Percentiles rank a stretch among this genome's conserved stretches.
Conservation (phyloP, 2,329 filamentous ascomycete genomes). For the Hypoxylon sp. region DNA sequence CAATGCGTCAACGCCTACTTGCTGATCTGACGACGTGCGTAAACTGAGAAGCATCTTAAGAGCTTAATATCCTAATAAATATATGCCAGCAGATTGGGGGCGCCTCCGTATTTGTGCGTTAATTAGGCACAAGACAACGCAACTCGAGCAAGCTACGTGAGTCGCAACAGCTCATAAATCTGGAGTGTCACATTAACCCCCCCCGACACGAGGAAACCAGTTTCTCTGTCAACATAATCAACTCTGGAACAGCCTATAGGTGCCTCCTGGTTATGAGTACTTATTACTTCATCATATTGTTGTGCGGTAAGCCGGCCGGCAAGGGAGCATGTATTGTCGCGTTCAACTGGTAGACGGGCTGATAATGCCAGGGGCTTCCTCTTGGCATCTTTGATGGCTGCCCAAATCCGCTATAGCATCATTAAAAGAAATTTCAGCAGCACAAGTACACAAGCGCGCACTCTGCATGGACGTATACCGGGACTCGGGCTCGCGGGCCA, state of each 20-base stretch:
- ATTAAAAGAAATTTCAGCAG: conserved; percentile 27
- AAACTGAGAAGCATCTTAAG: conserved; percentile 12
- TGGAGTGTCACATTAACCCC: conserved; percentile 38
- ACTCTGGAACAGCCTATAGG: conserved; percentile 22
- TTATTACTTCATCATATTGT: conserved; percentile 29
- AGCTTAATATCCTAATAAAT: conserved; percentile 21
- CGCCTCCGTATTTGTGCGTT: conserved; percentile 19
- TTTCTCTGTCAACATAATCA: conserved; percentile 20
- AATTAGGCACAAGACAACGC: conserved; percentile 31
- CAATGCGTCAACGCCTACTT: conserved; percentile 39
- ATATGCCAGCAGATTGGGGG: conserved; percentile 17
- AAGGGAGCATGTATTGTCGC: conserved; percentile 39
- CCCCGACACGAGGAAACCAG: conserved; percentile 35
- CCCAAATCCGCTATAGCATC: conserved; percentile 41
- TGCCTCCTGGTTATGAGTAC: conserved; percentile 26
- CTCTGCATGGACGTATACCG: conserved; percentile 43
- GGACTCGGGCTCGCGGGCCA: conserved; percentile 51
- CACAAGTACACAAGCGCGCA: conserved; percentile 33
- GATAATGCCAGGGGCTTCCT: conserved; percentile 36
- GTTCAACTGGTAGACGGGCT: conserved; percentile 30
- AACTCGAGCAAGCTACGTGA: conserved; percentile 27
- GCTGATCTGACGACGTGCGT: conserved; percentile 31
- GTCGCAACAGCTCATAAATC: conserved; percentile 39
- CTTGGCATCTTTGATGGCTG: conserved; percentile 44
- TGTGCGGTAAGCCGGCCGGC: conserved; percentile 36